Conservation (phyloP, 1,284 basidiomycete species). For the Hypsizygus ulmarius region DNA sequence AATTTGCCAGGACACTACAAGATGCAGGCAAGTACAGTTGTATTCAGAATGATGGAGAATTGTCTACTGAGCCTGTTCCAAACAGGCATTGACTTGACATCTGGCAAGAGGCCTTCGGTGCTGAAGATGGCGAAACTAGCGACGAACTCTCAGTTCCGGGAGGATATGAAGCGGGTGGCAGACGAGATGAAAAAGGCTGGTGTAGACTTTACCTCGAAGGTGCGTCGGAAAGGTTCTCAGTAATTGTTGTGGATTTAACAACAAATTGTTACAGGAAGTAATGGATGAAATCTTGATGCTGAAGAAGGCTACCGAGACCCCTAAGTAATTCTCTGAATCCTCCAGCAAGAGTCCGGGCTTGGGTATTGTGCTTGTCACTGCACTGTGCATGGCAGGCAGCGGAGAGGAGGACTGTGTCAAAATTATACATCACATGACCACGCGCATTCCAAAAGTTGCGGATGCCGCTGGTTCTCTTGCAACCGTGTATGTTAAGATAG, state of each 20-base stretch:
- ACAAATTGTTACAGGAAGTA: slow-evolving; percentile 23
- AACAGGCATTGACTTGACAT: slow-evolving; percentile 47
- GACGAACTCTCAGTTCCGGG: slow-evolving; percentile 51
- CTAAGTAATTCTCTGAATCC: slow-evolving; percentile 9
- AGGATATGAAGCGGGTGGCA: slow-evolving; percentile 43
- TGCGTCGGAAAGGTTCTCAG: slow-evolving; percentile 14
- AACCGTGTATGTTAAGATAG: no score
- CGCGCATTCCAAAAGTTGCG: no score
- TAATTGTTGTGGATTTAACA: background rate
- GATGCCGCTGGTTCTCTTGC: no score
- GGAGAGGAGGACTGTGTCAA: background rate
- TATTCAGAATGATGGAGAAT: background rate
- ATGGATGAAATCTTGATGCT: slow-evolving; percentile 30
- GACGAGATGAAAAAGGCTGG: slow-evolving; percentile 59
- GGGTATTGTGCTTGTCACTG: background rate
- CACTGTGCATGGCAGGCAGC: background rate
- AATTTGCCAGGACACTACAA: slow-evolving; percentile 45
- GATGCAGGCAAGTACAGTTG: slow-evolving; percentile 44
- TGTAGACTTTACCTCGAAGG: slow-evolving; percentile 45
- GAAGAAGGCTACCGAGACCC: slow-evolving; percentile 15
- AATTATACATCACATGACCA: no score
- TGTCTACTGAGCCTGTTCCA: slow-evolving; percentile 5
- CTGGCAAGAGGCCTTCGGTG: slow-evolving; percentile 45
- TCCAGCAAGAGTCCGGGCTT: slow-evolving; percentile 1
- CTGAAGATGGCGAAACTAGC: slow-evolving; percentile 52